Evolutionary conservation across 1,284 basidiomycete species (phyloP).

Genomic region (Ceraceosorus bombacis): DNA sequence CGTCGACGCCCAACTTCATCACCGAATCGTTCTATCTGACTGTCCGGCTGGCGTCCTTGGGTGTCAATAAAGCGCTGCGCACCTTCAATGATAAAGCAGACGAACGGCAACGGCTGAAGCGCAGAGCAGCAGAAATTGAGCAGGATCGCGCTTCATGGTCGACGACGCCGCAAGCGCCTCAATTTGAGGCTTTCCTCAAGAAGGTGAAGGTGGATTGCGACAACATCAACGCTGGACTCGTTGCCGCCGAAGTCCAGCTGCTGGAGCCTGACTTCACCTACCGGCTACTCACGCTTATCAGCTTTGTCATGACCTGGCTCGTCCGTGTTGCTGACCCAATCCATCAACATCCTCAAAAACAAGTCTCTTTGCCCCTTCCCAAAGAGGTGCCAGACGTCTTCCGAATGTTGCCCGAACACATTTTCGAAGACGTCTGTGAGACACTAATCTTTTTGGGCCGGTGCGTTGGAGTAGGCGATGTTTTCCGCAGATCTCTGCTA

Average conservation of each 20-base stretch:
- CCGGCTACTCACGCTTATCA: conserved; percentile 71
- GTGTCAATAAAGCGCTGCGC: conserved; percentile 56
- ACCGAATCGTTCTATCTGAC: conserved; percentile 84
- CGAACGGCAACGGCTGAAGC: conserved; percentile 54
- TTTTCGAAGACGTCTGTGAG: conserved; percentile 88
- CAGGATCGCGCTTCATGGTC: conserved; percentile 48
- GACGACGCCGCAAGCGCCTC: conserved; percentile 28
- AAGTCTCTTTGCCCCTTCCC: conserved; percentile 60
- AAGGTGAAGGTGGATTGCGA: conserved; percentile 33
- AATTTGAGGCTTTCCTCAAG: conserved; percentile 47
- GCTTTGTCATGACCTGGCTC: conserved; percentile 89
- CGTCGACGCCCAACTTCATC: conserved; percentile 68
- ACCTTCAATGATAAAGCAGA: conserved; percentile 68
- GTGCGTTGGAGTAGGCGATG: conserved; percentile 52
- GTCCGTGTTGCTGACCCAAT: conserved; percentile 83
- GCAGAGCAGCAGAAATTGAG: conserved; percentile 68
- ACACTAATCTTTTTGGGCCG: conserved; percentile 68
- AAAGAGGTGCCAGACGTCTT: conserved; percentile 75
- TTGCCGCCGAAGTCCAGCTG: conserved; percentile 76
- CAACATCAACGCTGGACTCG: conserved; percentile 53
- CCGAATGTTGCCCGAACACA: conserved; percentile 84
- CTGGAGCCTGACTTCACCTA: conserved; percentile 76
- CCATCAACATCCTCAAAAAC: conserved; percentile 61
- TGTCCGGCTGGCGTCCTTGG: conserved; percentile 33
- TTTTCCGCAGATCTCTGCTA: neutral